A percentile compares a stretch with the other conserved stretches of the same genome.
Evolutionary conservation across 2,329 filamentous ascomycete species (phyloP).

Genomic region (Venturia pyrina): DNA sequence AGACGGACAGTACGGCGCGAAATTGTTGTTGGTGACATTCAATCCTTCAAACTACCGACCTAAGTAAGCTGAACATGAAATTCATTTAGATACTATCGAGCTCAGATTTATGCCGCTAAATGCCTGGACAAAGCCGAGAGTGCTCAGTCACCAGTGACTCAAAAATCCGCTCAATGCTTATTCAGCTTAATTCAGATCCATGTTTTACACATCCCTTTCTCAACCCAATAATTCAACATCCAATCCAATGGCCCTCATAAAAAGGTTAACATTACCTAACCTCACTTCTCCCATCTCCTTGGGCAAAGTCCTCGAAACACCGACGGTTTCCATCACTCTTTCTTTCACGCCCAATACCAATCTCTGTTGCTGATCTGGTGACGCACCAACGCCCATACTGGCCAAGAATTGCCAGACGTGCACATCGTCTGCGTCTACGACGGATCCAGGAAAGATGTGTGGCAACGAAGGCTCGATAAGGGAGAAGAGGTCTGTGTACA

Average conservation of each 20-base stretch:
- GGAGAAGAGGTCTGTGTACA: constrained; percentile 83
- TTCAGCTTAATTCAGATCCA: background rate
- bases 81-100: background rate
- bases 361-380: constrained; percentile 87
- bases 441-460: constrained; percentile 82
- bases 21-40: too few relatives aligned
- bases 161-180: background rate
- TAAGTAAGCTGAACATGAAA: too few relatives aligned
- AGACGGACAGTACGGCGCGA: too few relatives aligned
- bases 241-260: constrained; percentile 97
- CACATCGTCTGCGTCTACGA: constrained; percentile 82
- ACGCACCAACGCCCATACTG: constrained; percentile 86
- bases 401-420: constrained; percentile 98
- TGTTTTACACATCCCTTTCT: background rate
- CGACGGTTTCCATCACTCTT: constrained; percentile 90
- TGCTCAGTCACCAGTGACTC: background rate
- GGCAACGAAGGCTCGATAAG: constrained; percentile 73
- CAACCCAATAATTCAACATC: constrained; percentile 67
- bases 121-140: background rate
- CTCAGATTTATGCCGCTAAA: background rate
- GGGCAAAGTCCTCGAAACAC: constrained; percentile 79
- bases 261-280: constrained; percentile 87
- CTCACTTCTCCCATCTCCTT: constrained; percentile 75
- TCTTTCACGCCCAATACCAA: constrained; percentile 96
- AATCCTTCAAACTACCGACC: too few relatives aligned